A percentile compares a stretch with the other conserved stretches of the same genome.
phyloP scores from a whole-genome alignment of 1,284 basidiomycete genomes.

The Coniferiporia sulphurascens region DNA sequence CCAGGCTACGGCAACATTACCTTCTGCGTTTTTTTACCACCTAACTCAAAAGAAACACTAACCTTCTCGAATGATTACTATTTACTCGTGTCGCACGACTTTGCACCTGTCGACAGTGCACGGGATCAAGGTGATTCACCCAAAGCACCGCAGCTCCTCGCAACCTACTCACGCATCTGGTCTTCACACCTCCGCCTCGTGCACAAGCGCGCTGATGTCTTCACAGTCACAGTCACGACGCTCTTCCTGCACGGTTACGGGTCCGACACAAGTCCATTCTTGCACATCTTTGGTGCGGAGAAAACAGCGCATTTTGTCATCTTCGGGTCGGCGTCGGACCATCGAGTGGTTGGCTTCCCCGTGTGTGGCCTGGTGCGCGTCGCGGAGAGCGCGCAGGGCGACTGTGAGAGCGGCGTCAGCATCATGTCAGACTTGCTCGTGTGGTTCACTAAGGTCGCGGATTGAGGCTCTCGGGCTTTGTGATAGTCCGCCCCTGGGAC shows the following conservation, averaged over 20 bases:
- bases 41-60: not conserved
- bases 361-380: not conserved
- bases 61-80: constrained; percentile 19
- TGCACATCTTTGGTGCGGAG: not conserved
- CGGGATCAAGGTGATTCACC: not conserved
- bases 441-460: no score
- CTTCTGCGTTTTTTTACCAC: constrained; percentile 17
- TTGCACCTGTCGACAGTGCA: constrained; percentile 16
- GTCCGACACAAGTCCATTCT: constrained; percentile 23
- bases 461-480: no score
- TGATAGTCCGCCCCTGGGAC: no score
- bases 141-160: constrained; percentile 16
- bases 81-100: constrained; percentile 18
- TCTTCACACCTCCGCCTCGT: constrained; percentile 22
- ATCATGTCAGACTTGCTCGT: no score
- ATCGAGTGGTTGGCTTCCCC: not conserved
- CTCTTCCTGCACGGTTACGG: constrained; percentile 27
- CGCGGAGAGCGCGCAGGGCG: not conserved
- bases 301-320: not conserved
- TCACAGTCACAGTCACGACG: constrained; percentile 16
- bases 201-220: constrained; percentile 16
- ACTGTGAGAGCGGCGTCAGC: no score
- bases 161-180: constrained; percentile 20
- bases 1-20: constrained; percentile 24
- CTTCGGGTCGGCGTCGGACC: not conserved